Evolutionary conservation across 441 rosid species (phyloP), one percentile per base, ranked within the genome.

Genomic region (Macaranga tanarius): DNA sequence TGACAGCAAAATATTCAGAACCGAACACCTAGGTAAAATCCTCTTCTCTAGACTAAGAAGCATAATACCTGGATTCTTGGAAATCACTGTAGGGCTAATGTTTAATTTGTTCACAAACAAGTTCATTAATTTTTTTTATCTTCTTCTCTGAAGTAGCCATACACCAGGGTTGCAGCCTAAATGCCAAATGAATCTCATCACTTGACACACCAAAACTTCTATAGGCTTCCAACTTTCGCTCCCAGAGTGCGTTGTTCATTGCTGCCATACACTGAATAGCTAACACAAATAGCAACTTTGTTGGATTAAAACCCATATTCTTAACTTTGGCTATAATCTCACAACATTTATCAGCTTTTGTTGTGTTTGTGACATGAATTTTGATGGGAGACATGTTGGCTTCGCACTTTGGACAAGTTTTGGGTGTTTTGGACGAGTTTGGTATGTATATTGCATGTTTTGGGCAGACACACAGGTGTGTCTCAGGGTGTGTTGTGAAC

Each of bases 11-110:
- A 76, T 22, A 22, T 56, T 61, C 31, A 73, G 22, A 54, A 76
- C 75, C 0, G 73, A 63, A 62, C 75, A 61, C 55, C 83, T 80
- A 13, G 83, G 77, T 15, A 66, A 15, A 58, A 80, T 75, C 50
- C 75, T 76, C 69, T 69, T 59, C 77, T 73, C 73, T 70, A 73
- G 19, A 67, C 78, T 70, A n/a, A 73, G 1, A 19, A 61, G 38
- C 31, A 76, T 11, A 61, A 76, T 70, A 28, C 22, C 28, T 38
- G 80, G 78, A 47, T 23, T n/a, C 61, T 63, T 76, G 65, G 73
- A 57, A 38, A 74, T 23, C 17, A 40, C 9, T 1, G 70, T 62
- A 56, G 80, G 77, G 44, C 67, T 47, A 56, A 70, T 16, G 9
- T 62, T 60, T 60, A 76, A 11, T 52, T 23, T 55, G 67, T 66